Base-by-base conservation (phyloP, 805 yeast species). In the Sugiyamaella americana region DNA sequence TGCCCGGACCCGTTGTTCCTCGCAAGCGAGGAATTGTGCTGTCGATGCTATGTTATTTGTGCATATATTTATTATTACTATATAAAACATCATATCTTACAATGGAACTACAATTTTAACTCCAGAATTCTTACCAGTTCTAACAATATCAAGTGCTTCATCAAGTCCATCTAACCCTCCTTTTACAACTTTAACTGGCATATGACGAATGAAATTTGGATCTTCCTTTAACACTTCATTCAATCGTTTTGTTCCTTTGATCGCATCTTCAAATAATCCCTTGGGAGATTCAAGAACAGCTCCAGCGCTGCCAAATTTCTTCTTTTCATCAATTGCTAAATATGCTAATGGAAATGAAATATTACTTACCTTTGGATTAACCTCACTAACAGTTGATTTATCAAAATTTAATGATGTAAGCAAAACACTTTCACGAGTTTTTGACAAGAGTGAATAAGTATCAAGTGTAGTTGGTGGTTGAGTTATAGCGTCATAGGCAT, bases 401-500 rank as follows among this genome's bases (percentile, higher is more conserved):
- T 45, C 48, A 40, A 40, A 45, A 8, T 37, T 13, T 16, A 32
- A 29, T 21, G 46, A 49, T 3, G 24, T 23, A 21, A 48, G 20
- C 36, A 46, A 20, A 13, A 26, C 17, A 18, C 40, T 23, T 11
- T 46, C 48, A 38, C 49, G 43, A 13, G 48, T 41, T 17, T 43
- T 45, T 22, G 53, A 43, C 30, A 53, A 19, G 11, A 41, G 45
- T 3, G 43, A 40, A 53, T 50, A 48, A 24, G 51, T 50, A 22
- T 39, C 29, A 41, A 40, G 39, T 16, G 49, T 26, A 10, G 62
- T 50, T 10, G 49, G 50, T 13, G 42, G 48, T 13, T 22, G 30
- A 24, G 59, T 45, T 40, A 59, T 54, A 13, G 62, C 46, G 45
- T 62, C 66, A 39, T 44, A 55, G 18, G 57, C 65, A 13, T 46